phyloP scores from a whole-genome alignment of 208 protist species.

The Crithidia sp. region DNA sequence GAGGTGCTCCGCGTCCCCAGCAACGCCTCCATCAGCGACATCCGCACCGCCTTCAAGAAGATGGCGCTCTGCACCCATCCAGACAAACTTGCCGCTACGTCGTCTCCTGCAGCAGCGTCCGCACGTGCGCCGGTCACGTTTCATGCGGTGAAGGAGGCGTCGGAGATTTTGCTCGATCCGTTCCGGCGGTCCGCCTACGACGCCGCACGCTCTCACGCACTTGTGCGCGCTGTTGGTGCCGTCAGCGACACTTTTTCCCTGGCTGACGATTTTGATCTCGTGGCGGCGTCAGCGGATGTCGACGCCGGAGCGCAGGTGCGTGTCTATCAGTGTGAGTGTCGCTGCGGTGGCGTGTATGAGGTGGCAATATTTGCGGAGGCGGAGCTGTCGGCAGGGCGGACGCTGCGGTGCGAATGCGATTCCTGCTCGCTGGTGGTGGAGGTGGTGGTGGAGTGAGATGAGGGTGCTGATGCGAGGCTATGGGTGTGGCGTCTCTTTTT shows the following conservation, averaged over 20 bases:
- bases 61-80: slow-evolving; percentile 77
- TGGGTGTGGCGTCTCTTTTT: neutral
- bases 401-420: slow-evolving; percentile 68
- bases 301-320: slow-evolving; percentile 27
- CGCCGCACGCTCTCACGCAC: slow-evolving; percentile 30
- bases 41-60: slow-evolving; percentile 67
- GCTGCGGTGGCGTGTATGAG: slow-evolving; percentile 82
- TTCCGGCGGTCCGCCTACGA: slow-evolving; percentile 62
- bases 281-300: slow-evolving; percentile 8
- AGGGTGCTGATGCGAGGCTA: neutral
- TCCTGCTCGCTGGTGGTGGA: slow-evolving; percentile 81
- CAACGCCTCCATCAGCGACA: slow-evolving; percentile 48
- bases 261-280: slow-evolving; percentile 56
- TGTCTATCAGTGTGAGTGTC: slow-evolving; percentile 74
- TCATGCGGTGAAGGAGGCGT: slow-evolving; percentile 69
- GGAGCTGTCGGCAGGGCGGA: neutral
- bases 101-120: neutral
- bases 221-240: slow-evolving; percentile 48
- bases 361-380: slow-evolving; percentile 39
- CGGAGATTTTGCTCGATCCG: slow-evolving; percentile 71
- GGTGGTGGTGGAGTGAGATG: slow-evolving; percentile 33
- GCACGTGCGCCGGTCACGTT: slow-evolving; percentile 33
- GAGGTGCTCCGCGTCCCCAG: slow-evolving; percentile 52
- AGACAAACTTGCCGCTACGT: slow-evolving; percentile 44
- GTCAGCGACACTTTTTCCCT: slow-evolving; percentile 69